These are phyloP conservation scores for Orychophragmus violaceus DNA, from an alignment of 345 rosid species.

Conservation along the genomic window DNA sequence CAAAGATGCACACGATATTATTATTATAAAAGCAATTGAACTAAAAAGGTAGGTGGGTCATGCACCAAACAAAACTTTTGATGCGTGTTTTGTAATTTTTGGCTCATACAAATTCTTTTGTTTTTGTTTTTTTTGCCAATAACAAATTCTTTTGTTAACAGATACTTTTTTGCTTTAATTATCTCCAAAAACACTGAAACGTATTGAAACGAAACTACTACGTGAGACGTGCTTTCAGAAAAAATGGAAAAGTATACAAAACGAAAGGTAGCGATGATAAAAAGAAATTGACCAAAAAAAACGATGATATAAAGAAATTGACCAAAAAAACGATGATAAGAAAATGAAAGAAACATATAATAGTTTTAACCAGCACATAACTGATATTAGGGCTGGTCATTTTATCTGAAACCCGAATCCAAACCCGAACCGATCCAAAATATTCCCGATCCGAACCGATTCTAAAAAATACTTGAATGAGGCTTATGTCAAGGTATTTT, in stretches of 20 bases:
- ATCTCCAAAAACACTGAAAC: background rate
- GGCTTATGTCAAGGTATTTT: too few species aligned
- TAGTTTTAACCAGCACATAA: too few species aligned
- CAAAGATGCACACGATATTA: background rate
- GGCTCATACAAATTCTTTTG: background rate
- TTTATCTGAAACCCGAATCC: too few species aligned
- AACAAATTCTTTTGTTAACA: background rate
- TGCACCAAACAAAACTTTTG: slow-evolving; percentile 24
- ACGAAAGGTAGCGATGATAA: background rate
- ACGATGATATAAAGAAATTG: too few species aligned
- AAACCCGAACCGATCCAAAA: too few species aligned
- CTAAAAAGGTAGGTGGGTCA: slow-evolving; percentile 16
- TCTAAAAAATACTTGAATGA: too few species aligned
- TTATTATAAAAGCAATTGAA: background rate
- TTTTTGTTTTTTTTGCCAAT: too few species aligned
- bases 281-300: too few species aligned
- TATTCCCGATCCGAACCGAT: too few species aligned
- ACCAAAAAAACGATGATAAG: too few species aligned
- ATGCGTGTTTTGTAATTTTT: slow-evolving; percentile 23
- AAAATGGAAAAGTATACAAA: slow-evolving; percentile 4
- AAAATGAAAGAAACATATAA: too few species aligned
- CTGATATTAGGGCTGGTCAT: too few species aligned
- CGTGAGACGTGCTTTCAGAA: slow-evolving; percentile 3
- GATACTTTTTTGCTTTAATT: background rate
- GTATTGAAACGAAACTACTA: background rate